Evolutionary conservation across 2,329 filamentous ascomycete genomes (phyloP).

Genomic region (Paraconiothyrium brasiliense): DNA sequence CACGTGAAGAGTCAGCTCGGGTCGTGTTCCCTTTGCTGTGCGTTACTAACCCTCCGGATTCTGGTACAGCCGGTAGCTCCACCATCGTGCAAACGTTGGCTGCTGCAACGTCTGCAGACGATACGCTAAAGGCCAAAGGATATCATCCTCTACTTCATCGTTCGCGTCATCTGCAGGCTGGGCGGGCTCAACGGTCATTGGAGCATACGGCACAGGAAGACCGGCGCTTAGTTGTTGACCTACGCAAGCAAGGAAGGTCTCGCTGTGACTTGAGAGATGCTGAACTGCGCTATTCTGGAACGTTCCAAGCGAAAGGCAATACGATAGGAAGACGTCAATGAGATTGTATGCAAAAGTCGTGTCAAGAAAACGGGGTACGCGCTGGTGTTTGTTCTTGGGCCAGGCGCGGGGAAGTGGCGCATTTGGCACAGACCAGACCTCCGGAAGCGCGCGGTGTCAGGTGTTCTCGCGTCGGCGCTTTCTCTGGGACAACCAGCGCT

Average conservation of each 20-base stretch:
- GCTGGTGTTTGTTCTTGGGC: neutral
- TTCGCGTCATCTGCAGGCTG: neutral
- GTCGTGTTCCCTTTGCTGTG: neutral
- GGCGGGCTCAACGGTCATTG: neutral
- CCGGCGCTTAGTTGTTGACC: neutral
- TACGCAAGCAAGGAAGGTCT: neutral
- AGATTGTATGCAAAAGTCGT: neutral
- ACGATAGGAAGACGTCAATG: neutral
- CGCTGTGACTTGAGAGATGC: neutral
- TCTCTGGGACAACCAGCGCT: too few relatives aligned
- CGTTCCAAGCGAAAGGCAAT: neutral
- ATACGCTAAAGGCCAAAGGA: constrained; percentile 25
- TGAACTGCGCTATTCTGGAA: neutral
- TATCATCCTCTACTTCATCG: neutral
- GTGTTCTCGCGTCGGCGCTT: neutral
- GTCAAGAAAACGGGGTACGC: neutral
- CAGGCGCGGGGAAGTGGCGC: neutral
- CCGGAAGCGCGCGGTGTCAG: constrained; percentile 4
- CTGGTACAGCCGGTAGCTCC: constrained; percentile 75
- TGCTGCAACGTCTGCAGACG: constrained; percentile 15
- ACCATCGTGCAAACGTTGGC: constrained; percentile 56
- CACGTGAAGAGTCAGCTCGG: neutral
- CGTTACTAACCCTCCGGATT: constrained; percentile 50
- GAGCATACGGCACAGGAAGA: neutral
- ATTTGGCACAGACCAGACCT: neutral